phyloP scores from a whole-genome alignment of 352 stramenopile species.

The Globisporangium iwayamae region DNA sequence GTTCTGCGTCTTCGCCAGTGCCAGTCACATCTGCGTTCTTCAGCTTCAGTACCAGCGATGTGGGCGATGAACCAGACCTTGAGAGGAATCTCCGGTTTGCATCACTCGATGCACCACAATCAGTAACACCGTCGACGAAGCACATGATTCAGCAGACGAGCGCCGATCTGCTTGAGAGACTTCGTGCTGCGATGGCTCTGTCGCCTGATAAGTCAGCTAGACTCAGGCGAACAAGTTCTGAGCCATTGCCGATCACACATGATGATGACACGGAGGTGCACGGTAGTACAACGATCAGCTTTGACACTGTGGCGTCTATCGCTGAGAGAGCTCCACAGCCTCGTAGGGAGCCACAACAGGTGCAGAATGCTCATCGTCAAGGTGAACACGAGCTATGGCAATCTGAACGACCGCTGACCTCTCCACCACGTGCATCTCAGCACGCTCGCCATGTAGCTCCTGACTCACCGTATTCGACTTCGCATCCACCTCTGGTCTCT shows the following conservation, averaged over 20 bases:
- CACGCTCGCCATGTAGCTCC: not conserved
- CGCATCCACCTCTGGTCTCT: not conserved
- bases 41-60: not conserved
- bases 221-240: slow-evolving; percentile 7
- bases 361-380: not conserved
- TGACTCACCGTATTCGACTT: not conserved
- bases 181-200: slow-evolving; percentile 6
- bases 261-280: slow-evolving; percentile 7
- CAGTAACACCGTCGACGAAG: not conserved
- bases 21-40: not conserved
- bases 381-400: not conserved
- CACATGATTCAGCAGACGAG: slow-evolving; percentile 10
- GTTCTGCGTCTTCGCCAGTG: not conserved
- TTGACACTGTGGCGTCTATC: not conserved
- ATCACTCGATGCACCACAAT: too few species aligned
- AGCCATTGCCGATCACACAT: slow-evolving; percentile 12
- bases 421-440: not conserved
- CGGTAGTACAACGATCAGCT: not conserved
- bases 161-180: slow-evolving; percentile 10
- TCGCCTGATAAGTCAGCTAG: slow-evolving; percentile 4
- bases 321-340: not conserved
- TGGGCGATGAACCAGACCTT: too few species aligned
- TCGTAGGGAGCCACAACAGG: not conserved
- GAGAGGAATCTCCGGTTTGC: not conserved
- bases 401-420: not conserved